A percentile compares a stretch with the other conserved stretches of the same genome.
These are phyloP conservation scores for Cicer arietinum DNA, from an alignment of 306 rosid species.

Conservation along the genomic window DNA sequence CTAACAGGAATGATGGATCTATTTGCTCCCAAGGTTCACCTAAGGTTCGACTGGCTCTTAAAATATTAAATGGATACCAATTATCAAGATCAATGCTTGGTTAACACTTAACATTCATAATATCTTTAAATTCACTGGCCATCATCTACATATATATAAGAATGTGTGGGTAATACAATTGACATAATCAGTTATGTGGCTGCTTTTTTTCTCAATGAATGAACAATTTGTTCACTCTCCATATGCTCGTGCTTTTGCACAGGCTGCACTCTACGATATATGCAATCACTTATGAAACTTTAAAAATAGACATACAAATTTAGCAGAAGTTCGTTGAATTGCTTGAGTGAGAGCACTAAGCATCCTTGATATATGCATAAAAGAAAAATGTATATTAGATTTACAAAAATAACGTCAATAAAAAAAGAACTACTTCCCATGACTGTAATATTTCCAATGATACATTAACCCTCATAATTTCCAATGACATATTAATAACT, in stretches of 20 bases:
- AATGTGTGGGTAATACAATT: background rate
- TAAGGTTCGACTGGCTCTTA: constrained; percentile 59
- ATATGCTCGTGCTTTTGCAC: background rate
- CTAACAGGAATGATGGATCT: constrained; percentile 72
- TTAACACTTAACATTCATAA: constrained; percentile 28
- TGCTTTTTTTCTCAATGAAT: background rate
- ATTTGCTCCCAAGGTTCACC: constrained; percentile 83
- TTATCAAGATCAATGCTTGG: constrained; percentile 6
- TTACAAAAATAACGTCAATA: background rate
- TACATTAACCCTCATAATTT: constrained; percentile 7
- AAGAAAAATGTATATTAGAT: background rate
- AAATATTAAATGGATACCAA: constrained; percentile 23
- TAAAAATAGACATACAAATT: constrained; percentile 9
- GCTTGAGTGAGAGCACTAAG: constrained; percentile 1
- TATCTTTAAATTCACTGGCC: background rate
- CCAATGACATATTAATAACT: background rate
- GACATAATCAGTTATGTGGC: background rate
- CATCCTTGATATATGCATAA: constrained; percentile 11
- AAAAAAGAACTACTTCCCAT: constrained; percentile 16
- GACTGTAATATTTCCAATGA: constrained; percentile 18
- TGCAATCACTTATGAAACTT: constrained; percentile 11
- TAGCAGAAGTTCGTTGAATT: constrained; percentile 4
- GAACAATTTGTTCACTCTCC: background rate
- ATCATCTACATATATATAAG: background rate
- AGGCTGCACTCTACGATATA: background rate